phyloP scores from a whole-genome alignment of 768 basidiomycete species.

The Ramaria sp. region DNA sequence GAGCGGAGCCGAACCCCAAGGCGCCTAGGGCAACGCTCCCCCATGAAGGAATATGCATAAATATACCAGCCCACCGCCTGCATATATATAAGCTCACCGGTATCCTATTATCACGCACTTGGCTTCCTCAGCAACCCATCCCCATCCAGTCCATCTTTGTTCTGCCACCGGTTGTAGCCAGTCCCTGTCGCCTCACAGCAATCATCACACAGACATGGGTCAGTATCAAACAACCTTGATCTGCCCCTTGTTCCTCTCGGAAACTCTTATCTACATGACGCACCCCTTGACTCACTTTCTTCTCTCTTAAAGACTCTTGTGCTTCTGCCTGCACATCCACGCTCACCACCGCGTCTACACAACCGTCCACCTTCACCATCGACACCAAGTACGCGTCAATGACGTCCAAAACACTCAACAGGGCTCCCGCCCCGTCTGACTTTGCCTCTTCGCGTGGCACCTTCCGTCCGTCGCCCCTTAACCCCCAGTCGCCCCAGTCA shows the following conservation, averaged over 20 bases:
- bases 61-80: too few relatives aligned
- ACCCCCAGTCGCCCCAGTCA: slow-evolving; percentile 3
- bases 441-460: background rate
- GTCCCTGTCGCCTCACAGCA: background rate
- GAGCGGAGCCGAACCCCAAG: slow-evolving; percentile 7
- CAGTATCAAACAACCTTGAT: background rate
- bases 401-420: background rate
- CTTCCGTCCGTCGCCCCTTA: slow-evolving; percentile 17
- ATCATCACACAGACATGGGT: background rate
- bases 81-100: background rate
- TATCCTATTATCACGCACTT: background rate
- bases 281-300: background rate
- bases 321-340: background rate
- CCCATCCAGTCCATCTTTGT: background rate
- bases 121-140: background rate
- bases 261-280: background rate
- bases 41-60: background rate
- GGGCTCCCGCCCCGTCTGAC: background rate
- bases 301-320: background rate
- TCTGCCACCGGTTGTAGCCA: background rate
- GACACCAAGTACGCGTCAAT: background rate
- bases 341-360: background rate
- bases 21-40: background rate
- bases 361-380: background rate
- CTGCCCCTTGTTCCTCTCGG: background rate